These are phyloP conservation scores for Crithidia bombi DNA, from an alignment of 208 protist genomes.

Conservation along the genomic window DNA sequence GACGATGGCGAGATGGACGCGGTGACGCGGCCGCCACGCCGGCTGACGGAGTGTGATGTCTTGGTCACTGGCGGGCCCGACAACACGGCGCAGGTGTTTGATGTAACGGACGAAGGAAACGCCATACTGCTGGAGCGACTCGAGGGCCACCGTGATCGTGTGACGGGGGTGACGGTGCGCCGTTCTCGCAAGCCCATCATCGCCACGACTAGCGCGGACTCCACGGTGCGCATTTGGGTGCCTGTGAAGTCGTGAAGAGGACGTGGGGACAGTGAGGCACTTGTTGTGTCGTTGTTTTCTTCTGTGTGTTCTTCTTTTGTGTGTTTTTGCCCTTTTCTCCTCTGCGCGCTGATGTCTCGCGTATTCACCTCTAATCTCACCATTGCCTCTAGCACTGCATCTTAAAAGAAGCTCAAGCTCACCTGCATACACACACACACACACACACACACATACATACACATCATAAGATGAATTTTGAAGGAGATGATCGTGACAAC, in stretches of 20 bases:
- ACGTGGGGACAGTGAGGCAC: too few relatives aligned
- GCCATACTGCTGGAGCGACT: constrained; percentile 66
- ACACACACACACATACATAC: too few relatives aligned
- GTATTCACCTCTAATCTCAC: too few relatives aligned
- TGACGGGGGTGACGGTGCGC: constrained; percentile 76
- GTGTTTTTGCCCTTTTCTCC: too few relatives aligned
- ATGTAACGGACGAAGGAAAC: constrained; percentile 76
- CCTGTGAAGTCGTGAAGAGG: constrained; percentile 76
- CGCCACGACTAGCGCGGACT: constrained; percentile 85
- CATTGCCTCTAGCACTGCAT: too few relatives aligned
- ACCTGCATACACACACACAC: too few relatives aligned
- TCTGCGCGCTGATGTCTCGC: too few relatives aligned
- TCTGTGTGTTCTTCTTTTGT: constrained; percentile 2
- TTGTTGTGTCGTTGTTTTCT: neutral
- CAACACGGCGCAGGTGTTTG: constrained; percentile 81
- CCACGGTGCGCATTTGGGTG: constrained; percentile 83
- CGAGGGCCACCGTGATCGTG: constrained; percentile 85
- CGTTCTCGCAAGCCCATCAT: constrained; percentile 76
- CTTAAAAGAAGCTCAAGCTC: too few relatives aligned
- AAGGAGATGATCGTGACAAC: too few relatives aligned
- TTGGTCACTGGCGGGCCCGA: constrained; percentile 73
- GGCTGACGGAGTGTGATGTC: constrained; percentile 81
- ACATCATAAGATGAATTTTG: too few relatives aligned
- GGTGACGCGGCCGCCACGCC: constrained; percentile 56
- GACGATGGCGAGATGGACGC: constrained; percentile 88